These are phyloP conservation scores for Amanita rimosa DNA, from an alignment of 768 basidiomycete species.

Conservation along the genomic window DNA sequence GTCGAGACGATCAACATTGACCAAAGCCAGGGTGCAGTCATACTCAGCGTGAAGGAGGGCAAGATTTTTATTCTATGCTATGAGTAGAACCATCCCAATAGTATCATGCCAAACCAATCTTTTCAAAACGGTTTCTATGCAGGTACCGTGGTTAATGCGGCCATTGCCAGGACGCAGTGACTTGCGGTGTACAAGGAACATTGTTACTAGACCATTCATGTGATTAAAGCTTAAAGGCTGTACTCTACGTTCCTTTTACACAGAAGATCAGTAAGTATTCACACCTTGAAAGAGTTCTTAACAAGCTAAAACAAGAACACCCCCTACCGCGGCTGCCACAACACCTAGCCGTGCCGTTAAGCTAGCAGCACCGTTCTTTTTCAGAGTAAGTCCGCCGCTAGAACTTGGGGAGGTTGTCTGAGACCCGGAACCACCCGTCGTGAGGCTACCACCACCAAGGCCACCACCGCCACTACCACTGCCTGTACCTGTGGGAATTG, in stretches of 20 bases:
- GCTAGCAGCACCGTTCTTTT: neutral
- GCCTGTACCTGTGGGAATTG: neutral
- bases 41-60: conserved; percentile 54
- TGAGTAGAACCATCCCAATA: conserved; percentile 18
- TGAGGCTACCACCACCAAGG: neutral
- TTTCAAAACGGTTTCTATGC: too few relatives aligned
- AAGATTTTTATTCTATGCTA: conserved; percentile 69
- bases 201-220: too few relatives aligned
- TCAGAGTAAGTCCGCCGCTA: neutral
- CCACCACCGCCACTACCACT: neutral
- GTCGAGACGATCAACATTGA: conserved; percentile 76
- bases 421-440: neutral
- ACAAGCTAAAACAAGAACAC: neutral
- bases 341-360: neutral
- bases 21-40: conserved; percentile 64
- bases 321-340: neutral
- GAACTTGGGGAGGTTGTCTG: neutral
- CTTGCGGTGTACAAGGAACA: too few relatives aligned
- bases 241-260: too few relatives aligned
- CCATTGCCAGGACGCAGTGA: too few relatives aligned
- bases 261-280: too few relatives aligned
- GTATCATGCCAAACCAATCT: too few relatives aligned
- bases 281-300: neutral
- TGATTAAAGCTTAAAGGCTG: too few relatives aligned
- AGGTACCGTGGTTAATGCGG: too few relatives aligned